phyloP scores from a whole-genome alignment of 1,284 basidiomycete species.

The Tilletia setariae region DNA sequence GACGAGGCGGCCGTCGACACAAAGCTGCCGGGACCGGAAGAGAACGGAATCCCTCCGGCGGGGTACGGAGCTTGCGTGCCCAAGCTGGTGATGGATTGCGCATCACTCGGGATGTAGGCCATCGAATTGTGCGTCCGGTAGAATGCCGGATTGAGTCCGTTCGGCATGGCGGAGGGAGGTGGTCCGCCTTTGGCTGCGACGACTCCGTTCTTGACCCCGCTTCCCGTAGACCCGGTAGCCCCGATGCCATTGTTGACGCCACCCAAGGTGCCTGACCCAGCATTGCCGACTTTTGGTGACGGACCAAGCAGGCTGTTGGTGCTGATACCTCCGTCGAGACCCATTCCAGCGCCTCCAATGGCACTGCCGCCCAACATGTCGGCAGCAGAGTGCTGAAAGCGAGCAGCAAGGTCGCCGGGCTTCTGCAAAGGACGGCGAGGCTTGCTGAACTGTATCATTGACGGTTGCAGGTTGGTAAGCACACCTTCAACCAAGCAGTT shows the following conservation, averaged over 20 bases:
- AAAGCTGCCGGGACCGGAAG: slow-evolving; percentile 13
- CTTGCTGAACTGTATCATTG: slow-evolving; percentile 87
- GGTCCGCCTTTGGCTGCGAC: slow-evolving; percentile 64
- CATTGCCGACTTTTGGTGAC: slow-evolving; percentile 10
- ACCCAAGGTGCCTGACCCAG: background rate
- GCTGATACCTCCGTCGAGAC: slow-evolving; percentile 21
- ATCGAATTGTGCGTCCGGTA: slow-evolving; percentile 92
- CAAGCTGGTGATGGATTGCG: slow-evolving; percentile 41
- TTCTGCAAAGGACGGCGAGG: slow-evolving; percentile 45
- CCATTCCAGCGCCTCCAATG: slow-evolving; percentile 9
- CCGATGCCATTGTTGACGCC: slow-evolving; percentile 73
- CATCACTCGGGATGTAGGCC: slow-evolving; percentile 86
- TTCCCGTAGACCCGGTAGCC: slow-evolving; percentile 75
- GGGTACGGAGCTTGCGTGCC: slow-evolving; percentile 46
- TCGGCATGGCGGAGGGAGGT: slow-evolving; percentile 60
- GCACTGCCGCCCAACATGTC: slow-evolving; percentile 20
- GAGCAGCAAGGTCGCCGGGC: slow-evolving; percentile 46
- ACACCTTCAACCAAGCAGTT: slow-evolving; percentile 91
- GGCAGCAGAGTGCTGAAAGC: slow-evolving; percentile 29
- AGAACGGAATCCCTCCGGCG: slow-evolving; percentile 24
- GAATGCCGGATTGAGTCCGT: slow-evolving; percentile 67
- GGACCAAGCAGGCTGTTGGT: slow-evolving; percentile 7
- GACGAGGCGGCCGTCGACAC: slow-evolving; percentile 2
- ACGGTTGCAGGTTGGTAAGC: slow-evolving; percentile 89
- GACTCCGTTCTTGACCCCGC: slow-evolving; percentile 76